phyloP scores from a whole-genome alignment of 2,329 filamentous ascomycete genomes.

The Cryphonectria parasitica region DNA sequence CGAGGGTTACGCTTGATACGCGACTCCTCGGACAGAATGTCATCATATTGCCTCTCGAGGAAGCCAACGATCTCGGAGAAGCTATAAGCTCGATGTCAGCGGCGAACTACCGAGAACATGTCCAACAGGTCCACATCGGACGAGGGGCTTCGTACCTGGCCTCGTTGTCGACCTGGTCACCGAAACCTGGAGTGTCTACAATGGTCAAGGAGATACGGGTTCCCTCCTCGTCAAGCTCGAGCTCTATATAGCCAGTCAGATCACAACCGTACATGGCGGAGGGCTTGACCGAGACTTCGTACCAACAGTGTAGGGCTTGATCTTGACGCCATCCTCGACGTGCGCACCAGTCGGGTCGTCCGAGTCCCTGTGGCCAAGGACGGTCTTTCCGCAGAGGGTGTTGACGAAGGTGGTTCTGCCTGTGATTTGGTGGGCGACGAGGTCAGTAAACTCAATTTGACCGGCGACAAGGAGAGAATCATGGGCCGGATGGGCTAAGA shows the following conservation, averaged over 20 bases:
- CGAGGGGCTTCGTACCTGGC: constrained; percentile 67
- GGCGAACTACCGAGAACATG: background rate
- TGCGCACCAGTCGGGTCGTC: constrained; percentile 90
- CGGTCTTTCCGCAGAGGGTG: constrained; percentile 94
- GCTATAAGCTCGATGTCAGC: constrained; percentile 50
- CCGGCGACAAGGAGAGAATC: constrained; percentile 11
- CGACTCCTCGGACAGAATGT: constrained; percentile 98
- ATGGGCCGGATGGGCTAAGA: constrained; percentile 8
- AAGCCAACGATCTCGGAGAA: constrained; percentile 98
- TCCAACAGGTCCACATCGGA: background rate
- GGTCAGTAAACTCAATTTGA: constrained; percentile 29
- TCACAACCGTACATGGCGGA: constrained; percentile 32
- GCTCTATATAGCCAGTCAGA: constrained; percentile 58
- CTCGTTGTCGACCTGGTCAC: constrained; percentile 99
- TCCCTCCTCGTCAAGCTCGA: constrained; percentile 96
- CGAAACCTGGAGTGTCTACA: constrained; percentile 97
- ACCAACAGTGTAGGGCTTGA: constrained; percentile 98
- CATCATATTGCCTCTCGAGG: constrained; percentile 98
- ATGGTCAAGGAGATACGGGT: constrained; percentile 98
- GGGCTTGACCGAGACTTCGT: constrained; percentile 43
- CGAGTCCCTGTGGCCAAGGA: constrained; percentile 87
- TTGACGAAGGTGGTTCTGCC: constrained; percentile 99
- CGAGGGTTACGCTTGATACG: constrained; percentile 99
- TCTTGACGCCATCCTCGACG: constrained; percentile 95
- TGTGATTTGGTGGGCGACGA: constrained; percentile 42